These are phyloP conservation scores for Apiotrichum laibachii DNA, from an alignment of 1,284 basidiomycete genomes.

Conservation along the genomic window DNA sequence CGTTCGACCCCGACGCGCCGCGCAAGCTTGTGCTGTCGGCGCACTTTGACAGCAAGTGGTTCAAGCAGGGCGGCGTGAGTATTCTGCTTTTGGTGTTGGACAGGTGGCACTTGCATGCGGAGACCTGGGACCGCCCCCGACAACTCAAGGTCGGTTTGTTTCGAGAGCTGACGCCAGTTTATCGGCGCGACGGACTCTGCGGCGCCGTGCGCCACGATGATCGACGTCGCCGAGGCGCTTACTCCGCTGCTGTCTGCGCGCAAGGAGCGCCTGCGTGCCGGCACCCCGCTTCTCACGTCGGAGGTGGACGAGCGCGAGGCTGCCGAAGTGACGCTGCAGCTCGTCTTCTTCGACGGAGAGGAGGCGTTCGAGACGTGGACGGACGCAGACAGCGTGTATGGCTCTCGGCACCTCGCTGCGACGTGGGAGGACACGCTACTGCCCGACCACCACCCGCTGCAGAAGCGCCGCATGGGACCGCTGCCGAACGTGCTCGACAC, in stretches of 20 bases:
- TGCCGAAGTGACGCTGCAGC: slow-evolving; percentile 77
- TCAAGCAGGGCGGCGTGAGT: slow-evolving; percentile 50
- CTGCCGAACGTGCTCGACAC: slow-evolving; percentile 64
- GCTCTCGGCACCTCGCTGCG: slow-evolving; percentile 80
- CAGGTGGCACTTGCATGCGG: no score
- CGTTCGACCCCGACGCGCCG: slow-evolving; percentile 81
- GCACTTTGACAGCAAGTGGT: slow-evolving; percentile 96
- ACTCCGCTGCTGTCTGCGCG: slow-evolving; percentile 67
- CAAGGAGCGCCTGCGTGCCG: slow-evolving; percentile 58
- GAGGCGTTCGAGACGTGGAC: slow-evolving; percentile 95
- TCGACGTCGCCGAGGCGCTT: slow-evolving; percentile 80
- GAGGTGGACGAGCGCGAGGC: slow-evolving; percentile 68
- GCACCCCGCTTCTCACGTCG: slow-evolving; percentile 30
- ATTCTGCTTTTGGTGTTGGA: background rate
- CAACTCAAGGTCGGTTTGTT: no score
- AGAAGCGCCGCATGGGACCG: slow-evolving; percentile 61
- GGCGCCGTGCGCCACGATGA: slow-evolving; percentile 87
- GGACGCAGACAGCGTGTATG: slow-evolving; percentile 85
- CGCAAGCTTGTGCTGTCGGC: slow-evolving; percentile 83
- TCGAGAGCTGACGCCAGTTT: slow-evolving; percentile 62
- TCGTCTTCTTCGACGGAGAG: slow-evolving; percentile 98
- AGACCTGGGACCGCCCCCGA: no score
- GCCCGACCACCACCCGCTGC: slow-evolving; percentile 52
- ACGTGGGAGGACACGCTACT: slow-evolving; percentile 74
- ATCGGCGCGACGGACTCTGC: slow-evolving; percentile 97